These are phyloP conservation scores for Sanghuangporus baumii DNA, from an alignment of 1,284 basidiomycete species.

Conservation along the genomic window DNA sequence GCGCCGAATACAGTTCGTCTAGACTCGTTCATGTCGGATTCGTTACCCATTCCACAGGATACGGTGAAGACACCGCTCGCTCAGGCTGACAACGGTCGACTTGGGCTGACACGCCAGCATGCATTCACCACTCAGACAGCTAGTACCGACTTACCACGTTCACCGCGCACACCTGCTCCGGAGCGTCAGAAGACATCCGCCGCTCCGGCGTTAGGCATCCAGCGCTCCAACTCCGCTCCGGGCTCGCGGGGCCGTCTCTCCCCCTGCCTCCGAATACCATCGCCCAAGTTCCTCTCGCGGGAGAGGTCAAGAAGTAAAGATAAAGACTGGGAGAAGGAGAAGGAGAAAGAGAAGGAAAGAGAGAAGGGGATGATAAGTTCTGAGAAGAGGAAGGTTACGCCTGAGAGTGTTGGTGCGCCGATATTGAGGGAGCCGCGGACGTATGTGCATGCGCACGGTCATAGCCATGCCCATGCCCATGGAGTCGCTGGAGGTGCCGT, in stretches of 20 bases:
- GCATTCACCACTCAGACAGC: not conserved
- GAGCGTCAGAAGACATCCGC: not conserved
- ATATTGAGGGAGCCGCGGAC: slow-evolving; percentile 12
- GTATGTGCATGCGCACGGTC: not conserved
- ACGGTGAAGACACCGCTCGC: not conserved
- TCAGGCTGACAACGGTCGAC: not conserved
- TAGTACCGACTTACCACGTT: not conserved
- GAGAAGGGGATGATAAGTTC: slow-evolving; percentile 10
- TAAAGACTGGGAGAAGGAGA: slow-evolving; percentile 17
- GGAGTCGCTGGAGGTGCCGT: not conserved
- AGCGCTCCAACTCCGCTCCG: slow-evolving; percentile 14
- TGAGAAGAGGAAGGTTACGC: slow-evolving; percentile 20
- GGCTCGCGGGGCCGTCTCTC: slow-evolving; percentile 21
- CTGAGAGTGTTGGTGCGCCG: slow-evolving; percentile 23
- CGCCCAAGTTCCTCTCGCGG: slow-evolving; percentile 19
- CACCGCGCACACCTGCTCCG: slow-evolving; percentile 1
- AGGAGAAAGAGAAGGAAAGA: slow-evolving; percentile 19
- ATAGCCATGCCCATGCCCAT: not conserved
- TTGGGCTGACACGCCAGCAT: slow-evolving; percentile 8
- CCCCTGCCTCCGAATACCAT: slow-evolving; percentile 20
- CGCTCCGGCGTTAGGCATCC: not conserved
- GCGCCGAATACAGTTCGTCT: slow-evolving; percentile 5
- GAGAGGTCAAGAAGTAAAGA: slow-evolving; percentile 12
- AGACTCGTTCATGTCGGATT: slow-evolving; percentile 19
- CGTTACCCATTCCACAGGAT: slow-evolving; percentile 10